Evolutionary conservation across 2,329 filamentous ascomycete genomes (phyloP), one percentile per base, ranked within the genome.

Genomic region (Colletotrichum ledebouriae): DNA sequence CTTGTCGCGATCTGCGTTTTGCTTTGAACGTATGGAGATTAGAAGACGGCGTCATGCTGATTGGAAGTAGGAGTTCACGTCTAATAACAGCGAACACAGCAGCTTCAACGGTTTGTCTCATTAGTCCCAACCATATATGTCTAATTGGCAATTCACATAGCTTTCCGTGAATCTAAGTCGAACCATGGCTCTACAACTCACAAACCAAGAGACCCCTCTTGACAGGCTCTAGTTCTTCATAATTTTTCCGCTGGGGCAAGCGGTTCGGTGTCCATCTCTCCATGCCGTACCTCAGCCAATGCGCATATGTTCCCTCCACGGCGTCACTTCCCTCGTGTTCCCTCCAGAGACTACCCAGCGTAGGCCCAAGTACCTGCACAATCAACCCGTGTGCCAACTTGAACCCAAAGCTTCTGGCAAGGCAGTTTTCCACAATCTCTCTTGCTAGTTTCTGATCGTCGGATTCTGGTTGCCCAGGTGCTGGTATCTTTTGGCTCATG

Each of bases 311-410:
- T 4, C 83, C 82, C 0, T 79, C 78, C 2, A 83, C 76, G 72
- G 81, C 72, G 72, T 88, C 86, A 0, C 80, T 81, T 1, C 84
- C 86, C 2, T 76, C 74, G 71, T 87, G 71, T 39, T 80, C 81
- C 73, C 83, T 81, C 86, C 86, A 88, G 37, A 86, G 71, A 29
- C 84, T 85, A 1, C 85, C 85, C 11, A 89, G 75, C 1, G 86
- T 88, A 17, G 81, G 77, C 1, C 83, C 82, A 29, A 82, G 75
- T 0, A 87, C 80, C 41, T 81, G 78, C 9, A 87, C 53, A 25
- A 87, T 87, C 25, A 87, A 71, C 0, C 86, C 86, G 70, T 87
- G 85, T 0, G 85, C 84, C 7, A 89, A 75, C 75, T 88, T 88
- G 74, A 88, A 84, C 1, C 81, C 82, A 73, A 86, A 88, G 70